phyloP scores from a whole-genome alignment of 2,329 filamentous ascomycete species.

The Cephalotrichum gorgonifer region DNA sequence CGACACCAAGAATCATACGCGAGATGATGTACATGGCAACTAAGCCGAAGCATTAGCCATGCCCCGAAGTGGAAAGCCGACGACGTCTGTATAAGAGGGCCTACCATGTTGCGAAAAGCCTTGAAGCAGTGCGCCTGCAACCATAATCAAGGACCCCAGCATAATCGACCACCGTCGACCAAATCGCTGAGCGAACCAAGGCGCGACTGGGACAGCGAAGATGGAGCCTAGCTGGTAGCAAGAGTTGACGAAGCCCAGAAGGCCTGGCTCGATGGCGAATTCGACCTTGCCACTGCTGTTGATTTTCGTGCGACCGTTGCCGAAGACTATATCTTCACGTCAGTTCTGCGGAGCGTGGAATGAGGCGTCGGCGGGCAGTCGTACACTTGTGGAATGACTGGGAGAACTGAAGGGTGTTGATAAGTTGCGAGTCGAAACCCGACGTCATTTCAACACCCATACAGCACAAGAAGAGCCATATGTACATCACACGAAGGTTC shows the following conservation, averaged over 20 bases:
- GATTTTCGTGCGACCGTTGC: no score
- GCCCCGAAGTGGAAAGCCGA: not conserved
- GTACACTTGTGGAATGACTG: slow-evolving; percentile 25
- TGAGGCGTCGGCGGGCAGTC: no score
- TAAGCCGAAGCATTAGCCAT: slow-evolving; percentile 2
- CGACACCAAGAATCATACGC: slow-evolving; percentile 49
- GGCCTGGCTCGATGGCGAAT: slow-evolving; percentile 16
- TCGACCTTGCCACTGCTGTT: no score
- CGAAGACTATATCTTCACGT: no score
- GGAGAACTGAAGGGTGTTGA: slow-evolving; percentile 29
- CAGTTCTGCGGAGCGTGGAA: no score
- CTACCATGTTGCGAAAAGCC: slow-evolving; percentile 33
- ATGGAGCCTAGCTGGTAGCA: slow-evolving; percentile 46
- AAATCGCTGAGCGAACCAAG: slow-evolving; percentile 35
- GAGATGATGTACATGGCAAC: slow-evolving; percentile 47
- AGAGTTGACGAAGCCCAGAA: slow-evolving; percentile 38
- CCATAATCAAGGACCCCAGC: slow-evolving; percentile 42
- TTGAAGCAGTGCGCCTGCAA: slow-evolving; percentile 43
- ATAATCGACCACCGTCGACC: slow-evolving; percentile 44
- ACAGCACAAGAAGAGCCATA: slow-evolving; percentile 40
- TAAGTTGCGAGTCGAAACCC: slow-evolving; percentile 40
- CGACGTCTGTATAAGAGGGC: not conserved
- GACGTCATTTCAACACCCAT: slow-evolving; percentile 48
- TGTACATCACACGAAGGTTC: slow-evolving; percentile 39
- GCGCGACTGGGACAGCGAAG: slow-evolving; percentile 40